These are phyloP conservation scores for Blastobotrys chiropterorum DNA, from an alignment of 805 yeast genomes.

Conservation along the genomic window DNA sequence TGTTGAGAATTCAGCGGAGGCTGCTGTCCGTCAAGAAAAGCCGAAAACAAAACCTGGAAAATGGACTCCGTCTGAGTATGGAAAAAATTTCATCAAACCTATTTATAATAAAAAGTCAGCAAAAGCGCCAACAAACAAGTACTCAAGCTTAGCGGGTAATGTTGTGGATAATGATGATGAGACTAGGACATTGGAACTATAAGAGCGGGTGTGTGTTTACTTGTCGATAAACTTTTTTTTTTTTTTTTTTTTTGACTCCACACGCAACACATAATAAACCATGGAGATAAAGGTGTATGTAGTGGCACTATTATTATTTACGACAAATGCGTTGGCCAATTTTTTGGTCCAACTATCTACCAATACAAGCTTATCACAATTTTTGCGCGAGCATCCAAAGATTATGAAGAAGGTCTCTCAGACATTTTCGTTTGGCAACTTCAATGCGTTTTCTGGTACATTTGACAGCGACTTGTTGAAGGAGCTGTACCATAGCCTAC, in stretches of 20 bases:
- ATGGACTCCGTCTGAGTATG: slow-evolving; percentile 18
- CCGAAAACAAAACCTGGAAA: background rate
- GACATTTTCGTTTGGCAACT: slow-evolving; percentile 60
- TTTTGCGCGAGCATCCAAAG: slow-evolving; percentile 36
- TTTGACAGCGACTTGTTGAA: slow-evolving; percentile 43
- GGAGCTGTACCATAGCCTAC: slow-evolving; percentile 30
- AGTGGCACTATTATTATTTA: background rate
- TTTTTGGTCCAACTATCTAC: slow-evolving; percentile 25
- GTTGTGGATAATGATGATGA: slow-evolving; percentile 6
- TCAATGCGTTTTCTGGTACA: slow-evolving; percentile 64
- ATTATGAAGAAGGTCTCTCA: slow-evolving; percentile 42
- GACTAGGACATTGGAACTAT: slow-evolving; percentile 2
- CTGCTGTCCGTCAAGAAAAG: slow-evolving; percentile 1
- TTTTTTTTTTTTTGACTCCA: background rate
- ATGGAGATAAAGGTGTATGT: background rate
- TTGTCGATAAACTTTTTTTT: background rate
- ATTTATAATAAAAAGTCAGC: slow-evolving; percentile 3
- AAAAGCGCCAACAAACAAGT: slow-evolving; percentile 1
- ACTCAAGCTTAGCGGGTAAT: background rate
- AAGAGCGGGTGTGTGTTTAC: background rate
- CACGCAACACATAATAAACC: background rate
- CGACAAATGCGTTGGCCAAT: slow-evolving; percentile 6
- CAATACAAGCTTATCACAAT: slow-evolving; percentile 16
- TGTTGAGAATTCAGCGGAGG: background rate
- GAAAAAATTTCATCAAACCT: slow-evolving; percentile 18